Evolutionary conservation across 73 alveolate genomes (phyloP).

Genomic region (Stentor roeselii): DNA sequence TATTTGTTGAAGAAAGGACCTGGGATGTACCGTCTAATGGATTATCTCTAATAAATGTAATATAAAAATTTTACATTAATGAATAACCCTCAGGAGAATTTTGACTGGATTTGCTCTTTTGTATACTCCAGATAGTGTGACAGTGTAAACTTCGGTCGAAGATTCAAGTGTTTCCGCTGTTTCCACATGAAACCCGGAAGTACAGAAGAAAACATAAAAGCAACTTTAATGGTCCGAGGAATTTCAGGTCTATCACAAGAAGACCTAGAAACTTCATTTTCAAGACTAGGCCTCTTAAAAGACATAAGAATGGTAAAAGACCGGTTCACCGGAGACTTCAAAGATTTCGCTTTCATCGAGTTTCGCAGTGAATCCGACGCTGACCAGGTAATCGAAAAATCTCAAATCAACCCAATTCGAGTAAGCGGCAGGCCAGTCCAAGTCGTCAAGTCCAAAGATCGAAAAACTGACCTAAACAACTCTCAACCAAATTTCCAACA

Average conservation of each 20-base stretch:
- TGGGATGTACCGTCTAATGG: conserved; percentile 39
- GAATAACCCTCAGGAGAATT: no score
- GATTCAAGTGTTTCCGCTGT: background rate
- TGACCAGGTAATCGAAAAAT: background rate
- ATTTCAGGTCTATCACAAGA: background rate
- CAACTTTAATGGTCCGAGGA: conserved; percentile 10
- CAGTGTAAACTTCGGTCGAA: background rate
- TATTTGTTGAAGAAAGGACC: conserved; percentile 46
- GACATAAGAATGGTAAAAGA: background rate
- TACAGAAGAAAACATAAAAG: conserved; percentile 2
- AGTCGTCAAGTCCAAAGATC: background rate
- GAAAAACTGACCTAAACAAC: background rate
- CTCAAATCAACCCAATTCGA: background rate
- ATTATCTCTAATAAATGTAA: no score
- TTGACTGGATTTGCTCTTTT: background rate
- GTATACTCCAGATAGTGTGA: conserved; percentile 10
- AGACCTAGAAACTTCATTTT: background rate
- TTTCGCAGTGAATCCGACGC: background rate
- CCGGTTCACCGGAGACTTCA: conserved; percentile 1
- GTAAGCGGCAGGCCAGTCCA: background rate
- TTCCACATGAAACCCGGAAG: background rate
- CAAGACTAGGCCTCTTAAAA: background rate
- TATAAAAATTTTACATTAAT: no score
- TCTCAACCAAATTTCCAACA: no score
- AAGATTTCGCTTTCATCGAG: conserved; percentile 5